A percentile compares a stretch with the other conserved stretches of the same genome.
phyloP scores from a whole-genome alignment of 2,329 filamentous ascomycete species.

The Colletotrichum trifolii region DNA sequence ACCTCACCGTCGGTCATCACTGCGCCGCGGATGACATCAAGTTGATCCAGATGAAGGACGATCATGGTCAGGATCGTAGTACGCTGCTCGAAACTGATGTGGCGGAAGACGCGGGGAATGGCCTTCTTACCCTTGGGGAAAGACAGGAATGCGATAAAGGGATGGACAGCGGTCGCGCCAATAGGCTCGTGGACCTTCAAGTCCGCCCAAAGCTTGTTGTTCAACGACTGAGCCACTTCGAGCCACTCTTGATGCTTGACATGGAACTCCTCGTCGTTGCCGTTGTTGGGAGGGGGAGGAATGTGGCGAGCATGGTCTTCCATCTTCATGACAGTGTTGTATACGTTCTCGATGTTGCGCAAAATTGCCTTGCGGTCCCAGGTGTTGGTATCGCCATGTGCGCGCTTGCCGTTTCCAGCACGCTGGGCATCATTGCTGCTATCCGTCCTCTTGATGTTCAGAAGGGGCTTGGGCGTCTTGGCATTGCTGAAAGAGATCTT shows the following conservation, averaged over 20 bases:
- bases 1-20: conserved; percentile 80
- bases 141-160: conserved; percentile 95
- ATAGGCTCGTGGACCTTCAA: conserved; percentile 96
- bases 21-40: conserved; percentile 88
- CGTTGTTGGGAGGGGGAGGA: conserved; percentile 71
- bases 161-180: conserved; percentile 79
- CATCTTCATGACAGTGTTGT: conserved; percentile 88
- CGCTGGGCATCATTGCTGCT: conserved; percentile 68
- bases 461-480: conserved; percentile 92
- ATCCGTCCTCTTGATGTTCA: conserved; percentile 94
- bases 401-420: conserved; percentile 58
- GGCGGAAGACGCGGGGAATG: conserved; percentile 92
- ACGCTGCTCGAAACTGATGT: conserved; percentile 91
- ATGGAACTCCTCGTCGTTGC: conserved; percentile 74
- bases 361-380: conserved; percentile 86
- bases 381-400: conserved; percentile 51
- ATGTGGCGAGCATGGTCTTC: conserved; percentile 91
- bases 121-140: conserved; percentile 97
- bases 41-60: conserved; percentile 88
- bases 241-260: conserved; percentile 85
- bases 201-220: conserved; percentile 83
- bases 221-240: conserved; percentile 75
- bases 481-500: conserved; percentile 99
- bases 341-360: conserved; percentile 88
- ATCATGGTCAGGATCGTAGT: conserved; percentile 97